These are phyloP conservation scores for Sporisorium graminicola DNA, from an alignment of 1,284 basidiomycete genomes.

Conservation along the genomic window DNA sequence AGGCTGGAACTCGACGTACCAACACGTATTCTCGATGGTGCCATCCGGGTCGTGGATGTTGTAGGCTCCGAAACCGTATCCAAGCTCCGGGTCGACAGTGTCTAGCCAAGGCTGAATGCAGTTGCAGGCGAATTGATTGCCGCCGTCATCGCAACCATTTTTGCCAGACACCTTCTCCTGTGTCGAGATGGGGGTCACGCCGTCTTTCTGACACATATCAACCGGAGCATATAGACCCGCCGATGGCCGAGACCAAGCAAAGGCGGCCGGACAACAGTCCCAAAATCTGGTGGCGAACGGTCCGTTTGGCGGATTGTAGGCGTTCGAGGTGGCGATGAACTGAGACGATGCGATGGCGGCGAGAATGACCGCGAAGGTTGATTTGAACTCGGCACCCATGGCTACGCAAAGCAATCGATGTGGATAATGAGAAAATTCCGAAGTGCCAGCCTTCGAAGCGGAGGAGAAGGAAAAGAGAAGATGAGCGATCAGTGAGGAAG, in stretches of 20 bases:
- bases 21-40: slow-evolving; percentile 33
- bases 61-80: slow-evolving; percentile 41
- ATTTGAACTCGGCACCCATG: slow-evolving; percentile 10
- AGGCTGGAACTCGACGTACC: slow-evolving; percentile 22
- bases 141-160: slow-evolving; percentile 33
- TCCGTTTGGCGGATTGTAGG: slow-evolving; percentile 7
- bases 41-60: slow-evolving; percentile 31
- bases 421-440: neutral
- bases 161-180: neutral
- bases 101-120: slow-evolving; percentile 40
- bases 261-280: slow-evolving; percentile 35
- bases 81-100: slow-evolving; percentile 23
- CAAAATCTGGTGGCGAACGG: slow-evolving; percentile 36
- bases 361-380: slow-evolving; percentile 2
- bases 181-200: slow-evolving; percentile 19
- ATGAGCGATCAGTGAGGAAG: neutral
- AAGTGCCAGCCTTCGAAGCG: slow-evolving; percentile 6
- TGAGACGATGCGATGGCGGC: slow-evolving; percentile 20
- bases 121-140: slow-evolving; percentile 29
- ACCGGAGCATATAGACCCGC: slow-evolving; percentile 16
- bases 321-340: slow-evolving; percentile 2
- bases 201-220: slow-evolving; percentile 36
- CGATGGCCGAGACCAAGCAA: neutral
- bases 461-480: neutral
- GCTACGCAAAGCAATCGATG: neutral